Evolutionary conservation across 2,329 filamentous ascomycete species (phyloP).

Genomic region (Trichoderma afroharzianum): DNA sequence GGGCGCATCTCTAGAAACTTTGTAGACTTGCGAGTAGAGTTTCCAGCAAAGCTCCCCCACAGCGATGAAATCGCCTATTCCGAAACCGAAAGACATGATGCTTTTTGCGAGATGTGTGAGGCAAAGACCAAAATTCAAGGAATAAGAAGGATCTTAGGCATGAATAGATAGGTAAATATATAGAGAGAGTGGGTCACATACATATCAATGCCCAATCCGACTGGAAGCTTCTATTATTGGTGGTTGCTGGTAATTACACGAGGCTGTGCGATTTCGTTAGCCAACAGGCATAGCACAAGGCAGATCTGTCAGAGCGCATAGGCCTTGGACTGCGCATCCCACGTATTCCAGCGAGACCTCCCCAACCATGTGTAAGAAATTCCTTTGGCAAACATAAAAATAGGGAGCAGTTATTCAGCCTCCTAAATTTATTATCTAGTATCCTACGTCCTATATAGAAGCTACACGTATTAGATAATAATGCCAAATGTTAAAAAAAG

Average conservation of each 20-base stretch:
- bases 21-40: not conserved
- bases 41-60: not conserved
- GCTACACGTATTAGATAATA: no score
- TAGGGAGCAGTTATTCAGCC: not conserved
- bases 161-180: not conserved
- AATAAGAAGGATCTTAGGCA: not conserved
- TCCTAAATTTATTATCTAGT: no score
- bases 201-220: not conserved
- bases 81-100: not conserved
- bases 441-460: no score
- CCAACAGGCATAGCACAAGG: not conserved
- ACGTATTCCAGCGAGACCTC: no score
- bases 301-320: not conserved
- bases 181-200: not conserved
- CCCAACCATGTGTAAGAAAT: no score
- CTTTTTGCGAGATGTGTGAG: not conserved
- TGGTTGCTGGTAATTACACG: not conserved
- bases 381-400: no score
- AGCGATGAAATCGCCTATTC: not conserved
- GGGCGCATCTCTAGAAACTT: not conserved
- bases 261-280: not conserved
- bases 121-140: not conserved
- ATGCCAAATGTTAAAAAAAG: no score
- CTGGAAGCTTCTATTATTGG: not conserved
- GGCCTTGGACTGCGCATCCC: not conserved